A percentile compares a stretch with the other conserved stretches of the same genome.
These are phyloP conservation scores for Ceratocystis albifundus DNA, from an alignment of 2,329 filamentous ascomycete genomes.

Conservation along the genomic window DNA sequence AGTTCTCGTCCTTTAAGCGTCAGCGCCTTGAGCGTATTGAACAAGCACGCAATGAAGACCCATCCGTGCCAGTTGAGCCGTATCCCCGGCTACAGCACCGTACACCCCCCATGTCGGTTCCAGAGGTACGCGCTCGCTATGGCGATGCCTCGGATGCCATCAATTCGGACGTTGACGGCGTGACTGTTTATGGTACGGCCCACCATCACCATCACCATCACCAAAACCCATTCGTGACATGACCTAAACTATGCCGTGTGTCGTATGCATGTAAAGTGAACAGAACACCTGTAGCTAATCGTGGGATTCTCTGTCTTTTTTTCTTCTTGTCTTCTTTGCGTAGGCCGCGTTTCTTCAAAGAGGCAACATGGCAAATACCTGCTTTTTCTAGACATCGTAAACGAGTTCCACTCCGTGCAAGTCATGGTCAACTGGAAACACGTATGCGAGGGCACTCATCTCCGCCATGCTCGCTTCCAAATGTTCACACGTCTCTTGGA, in stretches of 20 bases:
- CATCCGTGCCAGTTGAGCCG: constrained; percentile 13
- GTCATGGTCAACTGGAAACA: constrained; percentile 58
- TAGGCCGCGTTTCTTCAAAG: constrained; percentile 63
- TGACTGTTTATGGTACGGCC: constrained; percentile 28
- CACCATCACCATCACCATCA: neutral
- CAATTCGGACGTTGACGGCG: constrained; percentile 14
- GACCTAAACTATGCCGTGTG: constrained; percentile 19
- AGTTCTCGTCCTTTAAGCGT: constrained; percentile 32
- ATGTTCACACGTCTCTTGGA: constrained; percentile 54
- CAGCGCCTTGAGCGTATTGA: constrained; percentile 31
- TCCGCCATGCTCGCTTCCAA: constrained; percentile 40
- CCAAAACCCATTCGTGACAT: neutral
- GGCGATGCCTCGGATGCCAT: constrained; percentile 15
- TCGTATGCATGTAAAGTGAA: constrained; percentile 29
- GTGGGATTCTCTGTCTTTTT: constrained; percentile 15
- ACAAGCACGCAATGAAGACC: constrained; percentile 26
- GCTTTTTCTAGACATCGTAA: constrained; percentile 69
- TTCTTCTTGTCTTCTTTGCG: constrained; percentile 29
- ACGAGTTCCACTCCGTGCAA: constrained; percentile 63
- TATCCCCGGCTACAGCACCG: constrained; percentile 23
- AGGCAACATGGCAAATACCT: constrained; percentile 65
- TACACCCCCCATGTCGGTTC: constrained; percentile 22
- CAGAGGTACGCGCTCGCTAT: constrained; percentile 23
- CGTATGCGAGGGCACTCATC: constrained; percentile 28
- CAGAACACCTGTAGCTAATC: constrained; percentile 26